phyloP scores from a whole-genome alignment of 495 filamentous ascomycete species.

The Tricharina praecox region DNA sequence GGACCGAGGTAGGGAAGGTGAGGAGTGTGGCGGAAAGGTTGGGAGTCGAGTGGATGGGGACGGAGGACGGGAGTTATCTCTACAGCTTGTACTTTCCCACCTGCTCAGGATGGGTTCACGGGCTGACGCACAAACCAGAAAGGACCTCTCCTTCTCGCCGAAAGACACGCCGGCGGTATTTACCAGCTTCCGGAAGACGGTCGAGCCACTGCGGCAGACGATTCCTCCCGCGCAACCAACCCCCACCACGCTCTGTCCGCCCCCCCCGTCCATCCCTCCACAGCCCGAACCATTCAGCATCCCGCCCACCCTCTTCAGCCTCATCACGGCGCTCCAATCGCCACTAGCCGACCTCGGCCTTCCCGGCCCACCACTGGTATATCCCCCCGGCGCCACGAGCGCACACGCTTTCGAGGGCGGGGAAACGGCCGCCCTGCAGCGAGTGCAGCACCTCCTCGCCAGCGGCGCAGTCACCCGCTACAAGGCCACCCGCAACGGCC shows the following conservation, averaged over 20 bases:
- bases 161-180: conserved; percentile 44
- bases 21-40: conserved; percentile 32
- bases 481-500: conserved; percentile 50
- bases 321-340: conserved; percentile 35
- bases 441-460: conserved; percentile 41
- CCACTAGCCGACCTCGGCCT: conserved; percentile 33
- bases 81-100: conserved; percentile 45
- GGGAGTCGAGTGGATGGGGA: conserved; percentile 40
- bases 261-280: conserved; percentile 31
- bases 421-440: conserved; percentile 36
- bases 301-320: conserved; percentile 34
- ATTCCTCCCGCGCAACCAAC: conserved; percentile 38
- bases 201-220: conserved; percentile 45
- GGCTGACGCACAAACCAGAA: conserved; percentile 3
- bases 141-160: conserved; percentile 4
- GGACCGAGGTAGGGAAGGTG: conserved; percentile 39
- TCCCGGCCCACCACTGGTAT: conserved; percentile 27
- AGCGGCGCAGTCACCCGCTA: conserved; percentile 42
- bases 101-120: neutral
- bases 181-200: conserved; percentile 47
- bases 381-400: conserved; percentile 34
- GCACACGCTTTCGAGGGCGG: conserved; percentile 54
- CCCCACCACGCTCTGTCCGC: conserved; percentile 6
- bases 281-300: conserved; percentile 44
- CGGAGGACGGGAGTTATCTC: conserved; percentile 56